phyloP scores from a whole-genome alignment of 192 early-diverging fungal species.

The Coemansia brasiliensis region DNA sequence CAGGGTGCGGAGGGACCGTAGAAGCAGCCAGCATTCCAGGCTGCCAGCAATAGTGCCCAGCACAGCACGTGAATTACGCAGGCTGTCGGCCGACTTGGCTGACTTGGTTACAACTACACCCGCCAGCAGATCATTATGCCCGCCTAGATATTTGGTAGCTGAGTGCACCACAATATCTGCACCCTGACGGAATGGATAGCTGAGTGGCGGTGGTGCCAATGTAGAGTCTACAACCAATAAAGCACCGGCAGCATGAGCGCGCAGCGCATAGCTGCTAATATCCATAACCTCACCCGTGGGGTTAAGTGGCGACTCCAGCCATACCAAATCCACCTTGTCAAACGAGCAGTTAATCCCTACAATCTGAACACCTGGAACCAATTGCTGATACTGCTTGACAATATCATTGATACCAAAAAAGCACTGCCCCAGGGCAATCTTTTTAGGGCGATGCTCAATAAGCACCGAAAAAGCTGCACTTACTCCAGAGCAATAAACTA shows the following conservation, averaged over 20 bases:
- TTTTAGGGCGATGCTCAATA: slow-evolving; percentile 54
- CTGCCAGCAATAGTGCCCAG: slow-evolving; percentile 63
- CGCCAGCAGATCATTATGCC: slow-evolving; percentile 69
- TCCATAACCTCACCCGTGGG: slow-evolving; percentile 61
- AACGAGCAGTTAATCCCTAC: slow-evolving; percentile 34
- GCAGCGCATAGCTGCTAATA: slow-evolving; percentile 37
- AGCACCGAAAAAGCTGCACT: slow-evolving; percentile 61
- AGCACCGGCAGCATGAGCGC: slow-evolving; percentile 56
- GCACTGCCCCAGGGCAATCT: slow-evolving; percentile 30
- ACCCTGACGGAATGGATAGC: slow-evolving; percentile 61
- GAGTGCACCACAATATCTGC: slow-evolving; percentile 71
- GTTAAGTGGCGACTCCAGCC: slow-evolving; percentile 65
- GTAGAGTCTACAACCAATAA: slow-evolving; percentile 64
- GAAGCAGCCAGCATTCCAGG: slow-evolving; percentile 66
- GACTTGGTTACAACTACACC: slow-evolving; percentile 62
- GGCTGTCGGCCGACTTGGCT: slow-evolving; percentile 24
- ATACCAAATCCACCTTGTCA: slow-evolving; percentile 58
- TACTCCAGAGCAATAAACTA: slow-evolving; percentile 63
- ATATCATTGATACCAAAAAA: slow-evolving; percentile 37
- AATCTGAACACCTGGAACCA: slow-evolving; percentile 24
- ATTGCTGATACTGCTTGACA: slow-evolving; percentile 26
- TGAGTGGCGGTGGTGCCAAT: slow-evolving; percentile 71
- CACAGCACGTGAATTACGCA: slow-evolving; percentile 53
- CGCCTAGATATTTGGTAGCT: slow-evolving; percentile 71
- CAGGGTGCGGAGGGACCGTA: slow-evolving; percentile 63